These are phyloP conservation scores for Hymenoscyphus repandus DNA, from an alignment of 2,329 filamentous ascomycete species.

Conservation along the genomic window DNA sequence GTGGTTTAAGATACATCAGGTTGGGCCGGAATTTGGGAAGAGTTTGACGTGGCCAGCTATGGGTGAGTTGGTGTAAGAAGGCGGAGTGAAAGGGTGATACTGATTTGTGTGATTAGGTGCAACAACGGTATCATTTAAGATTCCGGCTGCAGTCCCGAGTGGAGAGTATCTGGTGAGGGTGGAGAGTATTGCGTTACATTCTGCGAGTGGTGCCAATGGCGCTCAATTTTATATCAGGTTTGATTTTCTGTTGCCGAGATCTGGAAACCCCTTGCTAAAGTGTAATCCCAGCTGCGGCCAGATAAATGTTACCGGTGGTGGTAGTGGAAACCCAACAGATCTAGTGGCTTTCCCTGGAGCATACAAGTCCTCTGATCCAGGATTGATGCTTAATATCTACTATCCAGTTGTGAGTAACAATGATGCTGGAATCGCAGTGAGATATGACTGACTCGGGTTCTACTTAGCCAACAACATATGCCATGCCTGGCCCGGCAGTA, in stretches of 20 bases:
- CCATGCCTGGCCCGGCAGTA: not conserved
- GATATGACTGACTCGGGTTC: not conserved
- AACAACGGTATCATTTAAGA: constrained; percentile 28
- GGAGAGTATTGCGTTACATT: constrained; percentile 29
- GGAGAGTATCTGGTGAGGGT: constrained; percentile 29
- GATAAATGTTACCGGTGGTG: constrained; percentile 26
- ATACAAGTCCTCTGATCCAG: constrained; percentile 19
- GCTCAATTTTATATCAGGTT: constrained; percentile 28
- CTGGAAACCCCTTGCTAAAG: too few relatives aligned
- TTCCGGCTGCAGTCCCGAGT: constrained; percentile 24
- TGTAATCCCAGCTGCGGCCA: constrained; percentile 21
- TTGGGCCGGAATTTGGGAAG: constrained; percentile 28
- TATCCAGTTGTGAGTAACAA: not conserved
- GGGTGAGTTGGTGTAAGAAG: constrained; percentile 22
- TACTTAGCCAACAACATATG: constrained; percentile 1
- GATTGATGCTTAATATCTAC: constrained; percentile 27
- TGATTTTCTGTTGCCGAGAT: too few relatives aligned
- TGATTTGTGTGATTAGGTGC: not conserved
- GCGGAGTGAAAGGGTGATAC: not conserved
- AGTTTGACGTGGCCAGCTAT: constrained; percentile 24
- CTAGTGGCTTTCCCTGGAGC: constrained; percentile 27
- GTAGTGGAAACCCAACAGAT: constrained; percentile 23
- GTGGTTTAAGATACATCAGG: constrained; percentile 35
- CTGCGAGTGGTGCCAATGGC: constrained; percentile 25
- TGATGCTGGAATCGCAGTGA: not conserved